Evolutionary conservation across 2,329 filamentous ascomycete genomes (phyloP), one percentile per base, ranked within the genome.

Genomic region (Penicillium sp.): DNA sequence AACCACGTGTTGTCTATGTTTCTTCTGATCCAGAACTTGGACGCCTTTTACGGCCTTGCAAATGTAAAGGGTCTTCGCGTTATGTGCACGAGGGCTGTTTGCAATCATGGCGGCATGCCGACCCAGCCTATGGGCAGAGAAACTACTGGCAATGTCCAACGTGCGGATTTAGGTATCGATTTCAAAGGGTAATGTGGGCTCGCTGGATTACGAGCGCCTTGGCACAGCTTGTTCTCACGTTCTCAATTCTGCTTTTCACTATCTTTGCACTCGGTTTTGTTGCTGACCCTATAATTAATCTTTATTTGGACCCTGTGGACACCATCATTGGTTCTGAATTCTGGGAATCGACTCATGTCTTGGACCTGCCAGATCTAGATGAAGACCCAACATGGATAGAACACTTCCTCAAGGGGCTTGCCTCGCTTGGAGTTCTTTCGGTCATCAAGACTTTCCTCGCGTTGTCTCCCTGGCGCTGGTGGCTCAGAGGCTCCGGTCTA

Each of bases 11-110:
- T 47, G 79, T 80, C 20, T 96, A 96, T 67, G 81, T 86, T 52
- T 92, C 90, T 23, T 83, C 89, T 60, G 89, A 90, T 62, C 81
- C 85, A 6, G 81, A 87, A 61, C 81, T 88, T 28, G 90, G 90
- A 40, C 86, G 91, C 51, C 79, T 99, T 26, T 83, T 97, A 64
- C 88, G 89, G 54, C 94, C 94, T 35, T 99, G 94, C 79, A 86
- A 87, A 74, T 99, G 94, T 81, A 95, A 90, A 76, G 94, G 94
- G 52, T 90, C 89, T 40, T 90, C 93, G 64, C 90, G 90, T 75
- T 97, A 96, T 73, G 91, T 97, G 23, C 94, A 99, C 71, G 91
- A 97, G 72, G 88, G 86, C 28, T 99, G 94, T 68, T 79, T 99
- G 49, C 84, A 89, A 66, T 80, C 83, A 11, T 97, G 92, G 91